These are phyloP conservation scores for Mycena leptocephala DNA, from an alignment of 768 basidiomycete genomes.

Conservation along the genomic window DNA sequence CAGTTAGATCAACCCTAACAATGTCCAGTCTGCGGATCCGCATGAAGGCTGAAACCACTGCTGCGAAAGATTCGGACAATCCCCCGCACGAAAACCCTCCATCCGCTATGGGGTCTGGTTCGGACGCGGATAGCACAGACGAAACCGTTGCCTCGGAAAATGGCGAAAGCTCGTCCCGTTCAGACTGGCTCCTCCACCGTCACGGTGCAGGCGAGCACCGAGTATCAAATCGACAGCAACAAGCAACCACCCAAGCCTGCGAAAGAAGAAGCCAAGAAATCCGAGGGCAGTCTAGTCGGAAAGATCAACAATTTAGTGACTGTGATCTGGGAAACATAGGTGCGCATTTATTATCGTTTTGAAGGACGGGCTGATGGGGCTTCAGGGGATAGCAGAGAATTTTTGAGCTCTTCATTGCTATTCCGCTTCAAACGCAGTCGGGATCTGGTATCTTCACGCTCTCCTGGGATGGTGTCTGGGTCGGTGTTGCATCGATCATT, in stretches of 20 bases:
- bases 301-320: constrained; percentile 86
- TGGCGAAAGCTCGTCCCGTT: background rate
- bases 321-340: constrained; percentile 59
- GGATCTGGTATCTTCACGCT: constrained; percentile 66
- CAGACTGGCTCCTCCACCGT: constrained; percentile 3
- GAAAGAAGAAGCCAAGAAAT: constrained; percentile 23
- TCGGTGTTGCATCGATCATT: constrained; percentile 28
- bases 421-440: constrained; percentile 44
- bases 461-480: constrained; percentile 15
- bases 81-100: background rate
- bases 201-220: constrained; percentile 23
- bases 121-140: background rate
- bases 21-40: constrained; percentile 67
- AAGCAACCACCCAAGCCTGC: background rate
- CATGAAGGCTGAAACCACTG: constrained; percentile 62
- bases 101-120: background rate
- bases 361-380: no score
- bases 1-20: background rate
- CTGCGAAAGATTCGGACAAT: background rate
- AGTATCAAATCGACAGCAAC: constrained; percentile 18
- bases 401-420: constrained; percentile 4
- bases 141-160: background rate
- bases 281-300: constrained; percentile 68
- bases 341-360: background rate
- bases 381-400: constrained; percentile 23